Conservation (phyloP, 164 flowering plant genomes). For the Malania oleifera region DNA sequence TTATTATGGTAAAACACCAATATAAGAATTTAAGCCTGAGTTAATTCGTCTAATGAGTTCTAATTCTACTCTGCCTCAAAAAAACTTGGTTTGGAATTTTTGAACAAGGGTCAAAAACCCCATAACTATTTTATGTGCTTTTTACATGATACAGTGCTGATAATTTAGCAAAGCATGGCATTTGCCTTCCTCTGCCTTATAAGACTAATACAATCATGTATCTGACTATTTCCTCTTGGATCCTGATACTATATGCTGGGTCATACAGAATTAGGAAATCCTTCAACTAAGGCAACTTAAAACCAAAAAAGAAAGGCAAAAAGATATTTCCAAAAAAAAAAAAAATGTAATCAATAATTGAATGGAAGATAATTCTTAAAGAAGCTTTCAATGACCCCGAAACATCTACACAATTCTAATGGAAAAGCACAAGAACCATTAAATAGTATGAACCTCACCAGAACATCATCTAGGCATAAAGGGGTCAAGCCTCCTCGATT, state of each 20-base stretch:
- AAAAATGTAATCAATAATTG: no score
- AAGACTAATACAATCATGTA: neutral
- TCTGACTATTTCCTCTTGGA: no score
- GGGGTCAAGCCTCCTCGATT: constrained; percentile 66
- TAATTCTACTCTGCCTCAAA: no score
- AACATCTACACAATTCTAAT: neutral
- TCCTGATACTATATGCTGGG: neutral
- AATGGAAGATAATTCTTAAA: neutral
- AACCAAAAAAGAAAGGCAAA: no score
- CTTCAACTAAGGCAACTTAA: neutral
- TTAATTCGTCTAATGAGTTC: no score
- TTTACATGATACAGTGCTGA: neutral
- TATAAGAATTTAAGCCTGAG: no score
- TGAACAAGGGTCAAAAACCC: neutral
- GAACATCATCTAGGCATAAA: constrained; percentile 69
- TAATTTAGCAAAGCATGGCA: neutral
- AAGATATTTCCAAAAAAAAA: no score
- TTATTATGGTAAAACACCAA: no score
- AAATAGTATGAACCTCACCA: constrained; percentile 38
- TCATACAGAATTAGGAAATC: neutral
- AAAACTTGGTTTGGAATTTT: neutral
- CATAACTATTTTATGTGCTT: no score
- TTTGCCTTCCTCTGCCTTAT: neutral
- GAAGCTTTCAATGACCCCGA: no score
- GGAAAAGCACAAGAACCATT: neutral